Evolutionary conservation across 1,284 basidiomycete genomes (phyloP).

Genomic region (Sporisorium iseilematis-ciliati): DNA sequence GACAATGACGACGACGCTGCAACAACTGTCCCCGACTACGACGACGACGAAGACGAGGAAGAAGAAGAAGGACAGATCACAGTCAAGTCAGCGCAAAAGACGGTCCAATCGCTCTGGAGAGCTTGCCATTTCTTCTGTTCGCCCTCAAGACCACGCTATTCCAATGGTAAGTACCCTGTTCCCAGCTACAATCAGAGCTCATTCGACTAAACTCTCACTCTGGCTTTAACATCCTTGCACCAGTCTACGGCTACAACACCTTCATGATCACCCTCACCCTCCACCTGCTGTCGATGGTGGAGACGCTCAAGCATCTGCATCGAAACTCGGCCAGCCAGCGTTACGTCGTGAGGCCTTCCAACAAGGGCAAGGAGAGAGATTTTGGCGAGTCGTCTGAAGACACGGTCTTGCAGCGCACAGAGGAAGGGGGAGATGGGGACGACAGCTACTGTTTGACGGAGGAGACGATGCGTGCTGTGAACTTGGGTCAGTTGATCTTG

Average conservation of each 20-base stretch:
- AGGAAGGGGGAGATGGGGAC: background rate
- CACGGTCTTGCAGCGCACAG: background rate
- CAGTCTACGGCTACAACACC: slow-evolving; percentile 42
- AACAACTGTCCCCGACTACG: background rate
- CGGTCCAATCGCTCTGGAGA: slow-evolving; percentile 34
- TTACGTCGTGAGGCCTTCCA: slow-evolving; percentile 1
- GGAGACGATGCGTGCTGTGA: slow-evolving; percentile 13
- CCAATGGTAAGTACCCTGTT: slow-evolving; percentile 4
- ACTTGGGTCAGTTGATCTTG: slow-evolving; percentile 10
- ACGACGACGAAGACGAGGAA: slow-evolving; percentile 5
- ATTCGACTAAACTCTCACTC: no score
- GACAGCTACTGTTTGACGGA: slow-evolving; percentile 22
- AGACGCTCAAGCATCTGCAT: slow-evolving; percentile 36
- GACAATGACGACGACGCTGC: background rate
- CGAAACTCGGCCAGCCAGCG: slow-evolving; percentile 2
- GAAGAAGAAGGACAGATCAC: slow-evolving; percentile 33
- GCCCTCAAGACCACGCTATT: slow-evolving; percentile 19
- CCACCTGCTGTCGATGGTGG: slow-evolving; percentile 28
- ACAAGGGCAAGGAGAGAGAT: background rate
- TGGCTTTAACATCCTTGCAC: no score
- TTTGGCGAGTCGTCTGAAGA: background rate
- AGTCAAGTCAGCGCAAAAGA: slow-evolving; percentile 9
- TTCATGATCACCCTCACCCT: slow-evolving; percentile 36
- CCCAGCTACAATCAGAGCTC: no score
- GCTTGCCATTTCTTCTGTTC: slow-evolving; percentile 36